Evolutionary conservation across 2,329 filamentous ascomycete species (phyloP), one percentile per base, ranked within the genome.

Genomic region (Penicillium sp.): DNA sequence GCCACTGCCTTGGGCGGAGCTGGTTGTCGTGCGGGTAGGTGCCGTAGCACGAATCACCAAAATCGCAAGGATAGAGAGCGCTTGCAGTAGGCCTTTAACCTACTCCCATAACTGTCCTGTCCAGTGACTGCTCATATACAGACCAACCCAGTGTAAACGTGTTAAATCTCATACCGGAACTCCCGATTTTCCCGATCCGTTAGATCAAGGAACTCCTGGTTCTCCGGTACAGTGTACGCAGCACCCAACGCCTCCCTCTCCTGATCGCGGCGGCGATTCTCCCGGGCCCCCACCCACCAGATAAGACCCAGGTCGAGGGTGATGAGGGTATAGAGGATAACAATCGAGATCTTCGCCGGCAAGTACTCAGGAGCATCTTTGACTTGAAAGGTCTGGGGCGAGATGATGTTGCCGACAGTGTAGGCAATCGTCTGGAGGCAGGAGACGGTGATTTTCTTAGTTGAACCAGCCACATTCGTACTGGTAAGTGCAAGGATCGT

Each of bases 381-480:
- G 6, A 63, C 59, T 49, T 70, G 67, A 53, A 75, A 75, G 0
- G 70, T 74, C 46, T 73, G 71, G 1, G 71, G 72, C 0, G 64
- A 67, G 40, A 75, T 72, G 46, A 74, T 73, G 45, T 75, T 75
- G 14, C 71, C 72, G 9, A 72, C 62, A 0, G 64, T 67, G 46
- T 72, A 71, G 2, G 64, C 64, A n/a, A 70, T 66, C 3, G 63
- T 64, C 14, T 64, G 58, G 49, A 70, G 63, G n/a, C 59, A 62
- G 8, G 62, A 60, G 7, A 70, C 65, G 5, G 66, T 69, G 11
- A 68, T 58, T 41, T 70, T 70, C 58, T 71, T 70, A 0, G 68
- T 70, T 3, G 62, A 69, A 7, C 68, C 68, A 1, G 65, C 66
- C 4, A 68, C 60, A 34, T 70, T 70, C n/a, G 62, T 66, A 28